phyloP scores from a whole-genome alignment of 2,329 filamentous ascomycete genomes.

The Pestalotiopsis sp. region DNA sequence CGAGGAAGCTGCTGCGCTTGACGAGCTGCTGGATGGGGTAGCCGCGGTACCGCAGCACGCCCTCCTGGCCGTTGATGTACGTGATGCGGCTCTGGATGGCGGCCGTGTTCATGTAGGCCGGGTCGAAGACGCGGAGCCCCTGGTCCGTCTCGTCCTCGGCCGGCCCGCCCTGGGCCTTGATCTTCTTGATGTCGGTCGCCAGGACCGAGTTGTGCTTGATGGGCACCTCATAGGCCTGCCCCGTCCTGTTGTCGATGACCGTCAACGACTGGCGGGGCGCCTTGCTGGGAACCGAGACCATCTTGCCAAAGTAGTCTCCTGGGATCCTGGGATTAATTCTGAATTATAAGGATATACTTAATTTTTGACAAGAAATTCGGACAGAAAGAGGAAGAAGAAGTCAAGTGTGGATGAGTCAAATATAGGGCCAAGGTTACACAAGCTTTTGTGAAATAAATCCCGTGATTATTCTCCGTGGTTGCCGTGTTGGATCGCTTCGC shows the following conservation, averaged over 20 bases:
- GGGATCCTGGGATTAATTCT: background rate
- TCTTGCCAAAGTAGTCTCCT: slow-evolving; percentile 14
- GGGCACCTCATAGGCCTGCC: slow-evolving; percentile 49
- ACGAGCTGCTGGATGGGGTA: slow-evolving; percentile 56
- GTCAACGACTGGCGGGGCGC: slow-evolving; percentile 38
- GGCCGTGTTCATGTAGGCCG: slow-evolving; percentile 57
- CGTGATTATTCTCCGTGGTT: background rate
- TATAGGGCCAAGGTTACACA: background rate
- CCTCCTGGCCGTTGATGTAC: slow-evolving; percentile 55
- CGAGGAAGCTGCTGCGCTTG: slow-evolving; percentile 51
- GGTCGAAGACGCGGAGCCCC: slow-evolving; percentile 53
- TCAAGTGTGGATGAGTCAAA: background rate
- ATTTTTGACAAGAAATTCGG: background rate
- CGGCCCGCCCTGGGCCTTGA: slow-evolving; percentile 40
- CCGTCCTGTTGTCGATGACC: slow-evolving; percentile 53
- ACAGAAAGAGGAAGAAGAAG: background rate
- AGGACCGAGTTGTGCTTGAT: slow-evolving; percentile 52
- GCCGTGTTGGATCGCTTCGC: background rate
- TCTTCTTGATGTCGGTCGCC: slow-evolving; percentile 55
- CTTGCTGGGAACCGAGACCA: slow-evolving; percentile 31
- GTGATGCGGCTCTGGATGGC: slow-evolving; percentile 53
- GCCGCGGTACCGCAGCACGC: slow-evolving; percentile 54
- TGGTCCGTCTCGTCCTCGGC: slow-evolving; percentile 50
- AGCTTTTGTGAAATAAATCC: background rate
- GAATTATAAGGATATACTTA: background rate